phyloP scores from a whole-genome alignment of 164 flowering plant species.

The Taxillus chinensis region DNA sequence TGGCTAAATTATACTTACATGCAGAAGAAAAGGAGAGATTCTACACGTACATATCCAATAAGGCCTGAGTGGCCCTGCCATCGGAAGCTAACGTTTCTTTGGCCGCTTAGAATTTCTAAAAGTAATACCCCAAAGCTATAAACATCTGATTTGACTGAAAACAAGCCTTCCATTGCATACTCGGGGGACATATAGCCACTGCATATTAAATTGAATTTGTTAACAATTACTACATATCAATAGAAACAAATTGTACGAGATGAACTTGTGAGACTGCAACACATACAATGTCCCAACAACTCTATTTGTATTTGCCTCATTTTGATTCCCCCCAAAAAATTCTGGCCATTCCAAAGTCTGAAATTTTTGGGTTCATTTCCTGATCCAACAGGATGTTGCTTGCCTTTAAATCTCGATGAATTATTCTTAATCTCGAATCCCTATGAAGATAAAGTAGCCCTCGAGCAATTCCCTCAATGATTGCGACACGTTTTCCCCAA shows the following conservation, averaged over 20 bases:
- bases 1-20: no score
- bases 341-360: constrained; percentile 84
- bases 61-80: constrained; percentile 21
- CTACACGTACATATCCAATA: constrained; percentile 28
- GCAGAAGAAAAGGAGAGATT: not conserved
- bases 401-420: constrained; percentile 69
- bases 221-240: not conserved
- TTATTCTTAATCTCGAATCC: constrained; percentile 66
- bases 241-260: not conserved
- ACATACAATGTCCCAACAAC: constrained; percentile 69
- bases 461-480: constrained; percentile 68
- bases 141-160: constrained; percentile 48
- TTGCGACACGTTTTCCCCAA: constrained; percentile 50
- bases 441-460: constrained; percentile 80
- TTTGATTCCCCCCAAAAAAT: constrained; percentile 46
- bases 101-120: constrained; percentile 38
- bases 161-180: constrained; percentile 52
- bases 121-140: constrained; percentile 48
- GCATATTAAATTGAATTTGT: constrained; percentile 4
- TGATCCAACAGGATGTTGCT: constrained; percentile 66
- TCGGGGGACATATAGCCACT: constrained; percentile 62
- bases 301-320: constrained; percentile 39
- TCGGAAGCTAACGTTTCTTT: constrained; percentile 32
- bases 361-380: constrained; percentile 74
- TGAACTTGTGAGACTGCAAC: not conserved